Conservation (phyloP, 2,329 filamentous ascomycete genomes). For the Phialophora tarda region DNA sequence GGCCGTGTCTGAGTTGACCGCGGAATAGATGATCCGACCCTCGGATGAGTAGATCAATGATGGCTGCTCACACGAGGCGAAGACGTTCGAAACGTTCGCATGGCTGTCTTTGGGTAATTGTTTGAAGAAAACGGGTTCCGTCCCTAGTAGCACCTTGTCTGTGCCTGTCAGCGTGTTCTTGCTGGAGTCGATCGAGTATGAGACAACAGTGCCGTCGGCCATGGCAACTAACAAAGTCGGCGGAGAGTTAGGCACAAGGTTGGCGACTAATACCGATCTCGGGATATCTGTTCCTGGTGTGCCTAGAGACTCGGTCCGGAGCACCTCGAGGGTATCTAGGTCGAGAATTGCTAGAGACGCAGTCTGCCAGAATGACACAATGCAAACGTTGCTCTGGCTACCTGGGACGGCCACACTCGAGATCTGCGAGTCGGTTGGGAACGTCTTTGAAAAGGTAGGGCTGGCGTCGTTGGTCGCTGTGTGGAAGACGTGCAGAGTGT, state of each 20-base stretch:
- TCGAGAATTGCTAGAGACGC: slow-evolving; percentile 77
- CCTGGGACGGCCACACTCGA: slow-evolving; percentile 80
- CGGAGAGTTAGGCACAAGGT: slow-evolving; percentile 68
- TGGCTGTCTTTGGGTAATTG: slow-evolving; percentile 67
- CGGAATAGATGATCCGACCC: slow-evolving; percentile 87
- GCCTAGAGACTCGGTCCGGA: slow-evolving; percentile 68
- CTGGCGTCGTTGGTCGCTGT: slow-evolving; percentile 58
- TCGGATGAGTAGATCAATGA: slow-evolving; percentile 91
- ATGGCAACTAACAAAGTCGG: slow-evolving; percentile 87
- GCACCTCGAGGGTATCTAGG: slow-evolving; percentile 67
- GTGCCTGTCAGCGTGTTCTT: slow-evolving; percentile 71
- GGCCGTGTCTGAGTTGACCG: slow-evolving; percentile 86
- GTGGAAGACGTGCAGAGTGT: slow-evolving; percentile 71
- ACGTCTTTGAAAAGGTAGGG: slow-evolving; percentile 64
- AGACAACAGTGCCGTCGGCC: slow-evolving; percentile 89
- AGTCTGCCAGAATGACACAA: slow-evolving; percentile 88
- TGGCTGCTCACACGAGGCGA: slow-evolving; percentile 92
- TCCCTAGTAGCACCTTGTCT: slow-evolving; percentile 84
- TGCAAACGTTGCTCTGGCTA: slow-evolving; percentile 67
- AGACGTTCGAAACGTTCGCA: slow-evolving; percentile 74
- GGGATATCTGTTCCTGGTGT: slow-evolving; percentile 78
- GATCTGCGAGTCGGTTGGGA: slow-evolving; percentile 74
- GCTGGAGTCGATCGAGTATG: slow-evolving; percentile 71
- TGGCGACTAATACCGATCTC: slow-evolving; percentile 77
- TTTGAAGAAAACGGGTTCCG: slow-evolving; percentile 81